These are phyloP conservation scores for Lantana camara DNA, from an alignment of 257 asterid species.

Conservation along the genomic window DNA sequence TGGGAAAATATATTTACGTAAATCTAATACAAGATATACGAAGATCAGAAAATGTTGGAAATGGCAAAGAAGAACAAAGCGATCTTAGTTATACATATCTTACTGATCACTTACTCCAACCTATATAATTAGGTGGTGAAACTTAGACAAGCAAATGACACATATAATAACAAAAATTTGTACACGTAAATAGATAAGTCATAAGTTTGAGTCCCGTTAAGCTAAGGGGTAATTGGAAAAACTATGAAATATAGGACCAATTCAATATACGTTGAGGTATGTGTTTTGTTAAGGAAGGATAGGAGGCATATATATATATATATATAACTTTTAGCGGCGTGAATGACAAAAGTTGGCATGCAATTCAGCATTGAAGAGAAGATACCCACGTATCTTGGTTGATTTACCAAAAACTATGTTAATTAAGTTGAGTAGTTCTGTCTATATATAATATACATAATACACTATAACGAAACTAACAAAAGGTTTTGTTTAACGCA, in stretches of 20 bases:
- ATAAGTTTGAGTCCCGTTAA: too few relatives aligned
- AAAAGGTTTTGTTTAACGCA: conserved; percentile 9
- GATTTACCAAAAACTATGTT: conserved; percentile 23
- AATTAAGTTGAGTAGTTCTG: conserved; percentile 4
- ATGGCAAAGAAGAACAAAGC: conserved; percentile 35
- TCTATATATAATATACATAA: conserved; percentile 11
- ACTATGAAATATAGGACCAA: too few relatives aligned
- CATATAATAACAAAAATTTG: conserved; percentile 31
- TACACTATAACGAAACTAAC: conserved; percentile 31
- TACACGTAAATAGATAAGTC: too few relatives aligned
- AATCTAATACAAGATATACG: too few relatives aligned
- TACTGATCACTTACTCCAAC: conserved; percentile 21
- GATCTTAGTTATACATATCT: conserved; percentile 22
- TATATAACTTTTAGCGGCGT: background rate
- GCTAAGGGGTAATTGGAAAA: conserved; percentile 38
- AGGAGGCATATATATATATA: too few relatives aligned
- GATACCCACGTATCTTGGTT: conserved; percentile 24
- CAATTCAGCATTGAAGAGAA: conserved; percentile 23
- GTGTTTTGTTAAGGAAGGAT: too few relatives aligned
- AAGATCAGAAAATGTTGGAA: too few relatives aligned
- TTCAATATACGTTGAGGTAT: too few relatives aligned
- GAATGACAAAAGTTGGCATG: conserved; percentile 23
- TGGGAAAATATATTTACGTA: too few relatives aligned
- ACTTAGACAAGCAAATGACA: background rate
- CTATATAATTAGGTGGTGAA: background rate